Evolutionary conservation across 1,139 yeast species (phyloP).

Genomic region (Yamadazyma buinensis): DNA sequence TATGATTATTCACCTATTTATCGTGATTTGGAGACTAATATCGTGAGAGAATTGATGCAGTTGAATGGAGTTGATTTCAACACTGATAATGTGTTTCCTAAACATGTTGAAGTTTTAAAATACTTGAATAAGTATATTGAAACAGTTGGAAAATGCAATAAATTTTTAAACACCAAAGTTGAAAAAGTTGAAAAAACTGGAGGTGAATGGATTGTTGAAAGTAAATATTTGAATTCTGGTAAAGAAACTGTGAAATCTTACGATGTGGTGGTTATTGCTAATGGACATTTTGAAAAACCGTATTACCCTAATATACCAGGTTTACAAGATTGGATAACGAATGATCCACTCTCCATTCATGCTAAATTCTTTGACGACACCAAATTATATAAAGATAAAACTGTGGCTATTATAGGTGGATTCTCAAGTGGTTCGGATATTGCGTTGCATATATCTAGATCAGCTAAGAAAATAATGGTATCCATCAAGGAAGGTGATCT

Average conservation of each 20-base stretch:
- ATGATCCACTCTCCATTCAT: conserved; percentile 29
- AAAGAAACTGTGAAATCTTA: conserved; percentile 20
- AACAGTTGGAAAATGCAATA: conserved; percentile 24
- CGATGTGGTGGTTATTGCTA: conserved; percentile 44
- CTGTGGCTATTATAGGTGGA: conserved; percentile 47
- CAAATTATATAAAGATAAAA: conserved; percentile 25
- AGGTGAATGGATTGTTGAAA: conserved; percentile 3
- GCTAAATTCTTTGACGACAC: conserved; percentile 39
- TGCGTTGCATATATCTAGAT: conserved; percentile 38
- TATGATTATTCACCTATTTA: conserved; percentile 42
- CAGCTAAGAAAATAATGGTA: conserved; percentile 35
- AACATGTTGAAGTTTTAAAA: conserved; percentile 32
- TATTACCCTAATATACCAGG: conserved; percentile 42
- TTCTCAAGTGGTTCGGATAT: conserved; percentile 49
- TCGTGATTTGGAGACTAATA: conserved; percentile 45
- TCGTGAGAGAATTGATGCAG: conserved; percentile 40
- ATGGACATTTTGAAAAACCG: conserved; percentile 46
- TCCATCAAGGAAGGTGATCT: conserved; percentile 21
- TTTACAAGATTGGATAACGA: conserved; percentile 31
- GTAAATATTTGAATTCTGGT: neutral
- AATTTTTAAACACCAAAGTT: conserved; percentile 22
- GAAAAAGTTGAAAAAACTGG: conserved; percentile 9
- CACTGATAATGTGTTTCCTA: conserved; percentile 29
- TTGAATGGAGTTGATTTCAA: conserved; percentile 32
- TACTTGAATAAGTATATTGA: conserved; percentile 31